Conservation (phyloP, 2,329 filamentous ascomycete species). For the Cladophialophora immunda region DNA sequence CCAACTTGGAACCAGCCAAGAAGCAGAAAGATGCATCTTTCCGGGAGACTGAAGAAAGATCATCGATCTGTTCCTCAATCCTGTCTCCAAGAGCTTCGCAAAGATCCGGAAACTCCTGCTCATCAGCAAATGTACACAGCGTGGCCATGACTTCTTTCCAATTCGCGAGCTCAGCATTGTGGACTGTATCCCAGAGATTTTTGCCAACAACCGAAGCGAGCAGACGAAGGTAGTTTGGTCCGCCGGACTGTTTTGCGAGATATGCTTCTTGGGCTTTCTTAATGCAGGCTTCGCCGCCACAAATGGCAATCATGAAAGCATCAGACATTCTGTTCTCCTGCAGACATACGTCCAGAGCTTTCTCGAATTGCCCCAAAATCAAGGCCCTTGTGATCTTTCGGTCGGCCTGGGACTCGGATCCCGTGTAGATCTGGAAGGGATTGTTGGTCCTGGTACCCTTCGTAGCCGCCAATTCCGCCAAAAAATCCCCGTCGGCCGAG, state of each 20-base stretch:
- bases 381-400: slow-evolving; percentile 86
- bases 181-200: slow-evolving; percentile 97
- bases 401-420: slow-evolving; percentile 83
- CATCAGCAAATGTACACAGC: slow-evolving; percentile 92
- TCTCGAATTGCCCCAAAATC: slow-evolving; percentile 89
- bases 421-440: slow-evolving; percentile 88
- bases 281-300: slow-evolving; percentile 89
- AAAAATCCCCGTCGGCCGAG: slow-evolving; percentile 78
- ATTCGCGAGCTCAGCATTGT: slow-evolving; percentile 89
- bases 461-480: slow-evolving; percentile 82
- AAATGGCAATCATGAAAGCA: slow-evolving; percentile 97
- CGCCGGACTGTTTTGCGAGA: slow-evolving; percentile 79
- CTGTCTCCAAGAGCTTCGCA: slow-evolving; percentile 95
- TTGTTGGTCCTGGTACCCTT: slow-evolving; percentile 94
- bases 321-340: slow-evolving; percentile 91
- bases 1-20: slow-evolving; percentile 91
- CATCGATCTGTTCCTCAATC: slow-evolving; percentile 73
- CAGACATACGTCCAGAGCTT: slow-evolving; percentile 86
- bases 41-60: slow-evolving; percentile 64
- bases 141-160: slow-evolving; percentile 99
- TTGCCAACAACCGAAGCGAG: slow-evolving; percentile 92
- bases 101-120: slow-evolving; percentile 89
- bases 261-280: slow-evolving; percentile 95
- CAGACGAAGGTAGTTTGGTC: slow-evolving; percentile 90
- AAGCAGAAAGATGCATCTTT: slow-evolving; percentile 98